phyloP scores from a whole-genome alignment of 768 basidiomycete species.

The Russula abietina region DNA sequence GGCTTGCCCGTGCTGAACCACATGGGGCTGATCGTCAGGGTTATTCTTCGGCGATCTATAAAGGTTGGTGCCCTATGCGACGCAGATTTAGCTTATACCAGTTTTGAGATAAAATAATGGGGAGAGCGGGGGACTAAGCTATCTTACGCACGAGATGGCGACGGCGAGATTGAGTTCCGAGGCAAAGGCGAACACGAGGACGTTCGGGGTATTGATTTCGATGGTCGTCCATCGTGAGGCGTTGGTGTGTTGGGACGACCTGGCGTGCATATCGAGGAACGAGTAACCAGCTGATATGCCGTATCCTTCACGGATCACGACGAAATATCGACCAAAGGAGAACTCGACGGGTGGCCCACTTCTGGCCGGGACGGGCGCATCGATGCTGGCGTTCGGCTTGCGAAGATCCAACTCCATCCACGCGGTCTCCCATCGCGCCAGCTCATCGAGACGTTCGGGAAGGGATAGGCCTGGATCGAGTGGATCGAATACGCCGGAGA shows the following conservation, averaged over 20 bases:
- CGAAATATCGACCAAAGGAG: slow-evolving; percentile 15
- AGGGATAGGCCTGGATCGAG: slow-evolving; percentile 9
- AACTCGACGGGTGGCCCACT: not conserved
- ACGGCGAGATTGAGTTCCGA: slow-evolving; percentile 15
- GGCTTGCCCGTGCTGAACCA: slow-evolving; percentile 10
- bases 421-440: not conserved
- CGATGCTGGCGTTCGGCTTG: not conserved
- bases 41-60: not conserved
- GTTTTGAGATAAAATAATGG: not conserved
- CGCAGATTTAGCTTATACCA: not conserved
- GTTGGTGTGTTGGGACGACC: not conserved
- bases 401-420: slow-evolving; percentile 7
- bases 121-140: not conserved
- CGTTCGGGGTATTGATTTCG: slow-evolving; percentile 2
- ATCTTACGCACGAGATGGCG: slow-evolving; percentile 16
- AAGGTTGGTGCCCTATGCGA: slow-evolving; percentile 4
- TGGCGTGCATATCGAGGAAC: slow-evolving; percentile 9
- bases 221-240: slow-evolving; percentile 12
- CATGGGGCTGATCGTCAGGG: slow-evolving; percentile 7
- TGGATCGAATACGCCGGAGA: slow-evolving; percentile 16
- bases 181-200: slow-evolving; percentile 16
- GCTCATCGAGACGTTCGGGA: not conserved
- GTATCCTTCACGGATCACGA: slow-evolving; percentile 14
- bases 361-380: not conserved
- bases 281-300: slow-evolving; percentile 5